Evolutionary conservation across 176 grass and related monocot genomes (phyloP).

Genomic region (Musa beccarii): DNA sequence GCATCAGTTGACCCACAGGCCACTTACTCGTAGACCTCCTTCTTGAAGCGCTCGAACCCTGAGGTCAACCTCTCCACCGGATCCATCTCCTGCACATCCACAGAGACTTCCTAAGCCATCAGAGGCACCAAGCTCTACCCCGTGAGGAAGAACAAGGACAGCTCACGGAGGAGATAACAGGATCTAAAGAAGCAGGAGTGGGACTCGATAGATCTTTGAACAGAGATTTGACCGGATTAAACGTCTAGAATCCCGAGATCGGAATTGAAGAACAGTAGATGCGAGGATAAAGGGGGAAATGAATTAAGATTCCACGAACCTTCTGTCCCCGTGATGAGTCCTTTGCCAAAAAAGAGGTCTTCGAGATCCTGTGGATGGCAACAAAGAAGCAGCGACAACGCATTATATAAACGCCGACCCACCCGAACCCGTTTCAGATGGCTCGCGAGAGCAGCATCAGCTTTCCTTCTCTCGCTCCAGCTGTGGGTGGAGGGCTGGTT

Average conservation of each 20-base stretch:
- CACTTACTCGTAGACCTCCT: constrained; percentile 33
- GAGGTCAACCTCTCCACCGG: constrained; percentile 31
- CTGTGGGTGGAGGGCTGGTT: no score
- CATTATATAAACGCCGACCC: not conserved
- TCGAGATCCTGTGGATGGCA: not conserved
- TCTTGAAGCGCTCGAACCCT: constrained; percentile 38
- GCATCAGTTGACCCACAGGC: no score
- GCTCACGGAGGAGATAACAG: not conserved
- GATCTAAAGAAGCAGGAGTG: not conserved
- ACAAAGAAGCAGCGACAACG: not conserved
- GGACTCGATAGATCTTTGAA: not conserved
- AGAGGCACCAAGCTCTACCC: not conserved
- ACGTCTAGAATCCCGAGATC: not conserved
- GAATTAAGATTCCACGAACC: not conserved
- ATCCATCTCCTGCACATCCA: constrained; percentile 24
- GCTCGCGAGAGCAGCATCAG: not conserved
- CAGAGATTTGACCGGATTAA: not conserved
- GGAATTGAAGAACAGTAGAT: not conserved
- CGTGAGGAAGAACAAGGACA: no score
- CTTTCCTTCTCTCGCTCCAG: no score
- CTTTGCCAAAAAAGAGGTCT: not conserved
- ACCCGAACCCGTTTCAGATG: not conserved
- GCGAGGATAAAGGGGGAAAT: not conserved
- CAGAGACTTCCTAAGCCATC: not conserved
- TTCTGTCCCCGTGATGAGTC: not conserved